Base-by-base conservation (phyloP, 1,139 yeast genomes). In the Lizanozyma gosingica region DNA sequence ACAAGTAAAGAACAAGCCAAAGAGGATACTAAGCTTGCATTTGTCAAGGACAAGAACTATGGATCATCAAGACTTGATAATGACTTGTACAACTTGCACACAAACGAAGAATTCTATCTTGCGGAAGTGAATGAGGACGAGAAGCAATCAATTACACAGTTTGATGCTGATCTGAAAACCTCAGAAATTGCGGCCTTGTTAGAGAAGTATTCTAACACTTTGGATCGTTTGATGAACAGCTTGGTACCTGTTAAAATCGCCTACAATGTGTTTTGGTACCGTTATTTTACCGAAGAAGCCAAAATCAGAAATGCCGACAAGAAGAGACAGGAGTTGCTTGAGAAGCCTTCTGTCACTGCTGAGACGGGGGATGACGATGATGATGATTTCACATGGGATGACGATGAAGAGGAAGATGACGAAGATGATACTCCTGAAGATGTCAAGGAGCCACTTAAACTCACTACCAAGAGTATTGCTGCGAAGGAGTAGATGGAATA, bases 241-340 rank as follows among this genome's bases (percentile, higher is more conserved):
- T 56, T 88, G 11, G 95, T 86, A 1, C 94, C 94, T 0, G 75
- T 70, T 2, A 59, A 72, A 46, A 63, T 86, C 14, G 52, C 78
- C 1, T 83, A 79, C 49, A 65, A 71, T 27, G 65, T 66, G 37
- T 90, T 90, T 57, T 90, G 97, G 97, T 63, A 67, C 37, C 71
- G 81, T 37, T 90, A 86, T 60, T 84, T 78, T 57, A 67, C 63
- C 44, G 69, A 75, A 55, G 76, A 76, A 42, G 60, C 63, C 15
- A 70, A 71, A 47, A 75, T 87, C 37, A 67, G 76, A 37, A 72
- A 71, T 22, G 80, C 77, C 48, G 96, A 87, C 49, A 66, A 69
- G 47, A 75, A 77, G 53, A 74, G 96, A 49, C 81, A 78, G 57
- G 71, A 71, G 43, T 63, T 87, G 38, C 63, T 85, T 39, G 62